Conservation (phyloP, 108 stramenopile species). For the Cyclotella sp. region DNA sequence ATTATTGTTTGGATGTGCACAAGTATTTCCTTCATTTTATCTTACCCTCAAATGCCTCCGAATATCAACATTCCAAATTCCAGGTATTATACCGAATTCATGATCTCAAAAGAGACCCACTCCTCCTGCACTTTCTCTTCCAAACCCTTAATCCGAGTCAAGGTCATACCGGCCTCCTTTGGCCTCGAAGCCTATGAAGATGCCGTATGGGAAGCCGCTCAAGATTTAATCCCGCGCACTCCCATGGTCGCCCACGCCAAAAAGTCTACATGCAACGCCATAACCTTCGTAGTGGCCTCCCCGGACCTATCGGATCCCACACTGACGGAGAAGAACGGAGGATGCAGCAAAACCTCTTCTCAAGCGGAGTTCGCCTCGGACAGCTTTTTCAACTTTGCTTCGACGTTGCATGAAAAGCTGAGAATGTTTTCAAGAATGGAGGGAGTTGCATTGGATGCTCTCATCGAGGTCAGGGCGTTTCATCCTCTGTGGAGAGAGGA, state of each 20-base stretch:
- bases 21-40: neutral
- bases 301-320: slow-evolving; percentile 45
- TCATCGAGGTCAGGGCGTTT: slow-evolving; percentile 21
- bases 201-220: slow-evolving; percentile 44
- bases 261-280: neutral
- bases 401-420: slow-evolving; percentile 21
- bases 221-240: slow-evolving; percentile 18
- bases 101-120: neutral
- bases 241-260: neutral
- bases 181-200: slow-evolving; percentile 52
- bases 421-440: slow-evolving; percentile 20
- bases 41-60: neutral
- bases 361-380: slow-evolving; percentile 49
- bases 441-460: slow-evolving; percentile 13
- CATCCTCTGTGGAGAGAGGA: slow-evolving; percentile 46
- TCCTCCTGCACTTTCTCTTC: neutral
- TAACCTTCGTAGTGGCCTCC: slow-evolving; percentile 47
- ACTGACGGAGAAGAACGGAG: slow-evolving; percentile 15
- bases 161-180: slow-evolving; percentile 52
- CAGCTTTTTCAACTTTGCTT: slow-evolving; percentile 31
- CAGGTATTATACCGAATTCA: slow-evolving; percentile 38
- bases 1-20: neutral
- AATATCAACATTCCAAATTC: neutral
- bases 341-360: slow-evolving; percentile 19
- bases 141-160: slow-evolving; percentile 31